Conservation (phyloP, 768 basidiomycete genomes). For the Suillus plorans region DNA sequence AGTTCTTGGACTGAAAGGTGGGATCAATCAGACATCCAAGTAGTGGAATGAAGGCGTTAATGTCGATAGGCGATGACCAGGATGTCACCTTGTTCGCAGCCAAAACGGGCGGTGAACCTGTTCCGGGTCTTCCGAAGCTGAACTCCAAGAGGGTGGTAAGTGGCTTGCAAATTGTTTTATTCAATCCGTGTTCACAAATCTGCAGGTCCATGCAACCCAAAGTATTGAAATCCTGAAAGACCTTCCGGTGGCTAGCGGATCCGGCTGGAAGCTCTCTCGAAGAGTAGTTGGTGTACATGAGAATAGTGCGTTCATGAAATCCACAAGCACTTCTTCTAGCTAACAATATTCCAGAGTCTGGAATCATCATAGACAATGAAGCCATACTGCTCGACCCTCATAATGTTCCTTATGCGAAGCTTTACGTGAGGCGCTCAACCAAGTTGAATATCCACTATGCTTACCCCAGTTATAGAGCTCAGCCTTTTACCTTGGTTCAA, state of each 20-base stretch:
- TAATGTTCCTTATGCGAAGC: constrained; percentile 58
- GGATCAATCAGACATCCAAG: background rate
- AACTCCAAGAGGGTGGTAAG: constrained; percentile 71
- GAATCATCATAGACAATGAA: constrained; percentile 71
- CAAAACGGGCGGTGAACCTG: constrained; percentile 33
- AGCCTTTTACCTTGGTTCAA: constrained; percentile 69
- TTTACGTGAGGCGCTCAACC: constrained; percentile 46
- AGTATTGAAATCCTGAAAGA: constrained; percentile 77
- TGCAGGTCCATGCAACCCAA: constrained; percentile 75
- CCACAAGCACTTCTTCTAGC: background rate
- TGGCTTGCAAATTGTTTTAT: constrained; percentile 2
- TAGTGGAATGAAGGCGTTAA: background rate
- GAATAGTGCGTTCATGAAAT: constrained; percentile 59
- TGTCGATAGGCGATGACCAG: constrained; percentile 45
- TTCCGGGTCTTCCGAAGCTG: constrained; percentile 70
- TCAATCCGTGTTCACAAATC: background rate
- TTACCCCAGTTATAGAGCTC: constrained; percentile 42
- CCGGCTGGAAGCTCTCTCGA: constrained; percentile 74
- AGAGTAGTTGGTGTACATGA: constrained; percentile 72
- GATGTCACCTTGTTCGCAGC: constrained; percentile 73
- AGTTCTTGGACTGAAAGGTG: constrained; percentile 70
- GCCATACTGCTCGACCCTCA: constrained; percentile 59
- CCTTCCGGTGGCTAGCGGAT: constrained; percentile 72
- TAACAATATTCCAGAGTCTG: constrained; percentile 51
- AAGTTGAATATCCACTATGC: background rate